A percentile compares a stretch with the other conserved stretches of the same genome.
phyloP scores from a whole-genome alignment of 352 stramenopile species.

The Globisporangium takayamanum region DNA sequence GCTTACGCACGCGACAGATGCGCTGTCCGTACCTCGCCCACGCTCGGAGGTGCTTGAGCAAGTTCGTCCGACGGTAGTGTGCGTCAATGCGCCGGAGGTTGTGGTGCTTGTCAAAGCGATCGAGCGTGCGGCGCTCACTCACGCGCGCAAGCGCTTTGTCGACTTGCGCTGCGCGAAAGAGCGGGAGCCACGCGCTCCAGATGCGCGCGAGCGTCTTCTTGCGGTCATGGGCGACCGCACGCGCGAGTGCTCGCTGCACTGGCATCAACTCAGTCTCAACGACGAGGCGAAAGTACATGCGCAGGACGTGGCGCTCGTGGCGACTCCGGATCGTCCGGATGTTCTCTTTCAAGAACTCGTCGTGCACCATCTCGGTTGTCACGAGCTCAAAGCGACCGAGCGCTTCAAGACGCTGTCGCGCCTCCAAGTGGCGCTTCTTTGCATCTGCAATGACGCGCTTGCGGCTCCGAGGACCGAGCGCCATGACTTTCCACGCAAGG shows the following conservation, averaged over 20 bases:
- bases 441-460: conserved; percentile 41
- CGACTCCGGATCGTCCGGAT: conserved; percentile 43
- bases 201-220: conserved; percentile 25
- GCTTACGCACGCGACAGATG: conserved; percentile 45
- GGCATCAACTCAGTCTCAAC: conserved; percentile 33
- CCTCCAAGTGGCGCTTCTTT: conserved; percentile 37
- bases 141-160: conserved; percentile 47
- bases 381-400: conserved; percentile 64
- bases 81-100: conserved; percentile 69
- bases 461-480: conserved; percentile 49
- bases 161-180: conserved; percentile 49
- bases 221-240: conserved; percentile 30
- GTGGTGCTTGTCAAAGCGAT: conserved; percentile 58
- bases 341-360: conserved; percentile 75
- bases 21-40: conserved; percentile 44
- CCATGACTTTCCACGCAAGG: conserved; percentile 42
- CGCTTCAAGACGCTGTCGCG: conserved; percentile 43
- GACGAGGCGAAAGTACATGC: conserved; percentile 52
- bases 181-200: conserved; percentile 29
- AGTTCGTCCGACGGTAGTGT: conserved; percentile 41
- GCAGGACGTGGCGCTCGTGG: conserved; percentile 25
- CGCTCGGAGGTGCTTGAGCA: conserved; percentile 48
- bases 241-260: conserved; percentile 29
- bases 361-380: conserved; percentile 69
- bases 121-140: conserved; percentile 47